Evolutionary conservation across 1,284 basidiomycete species (phyloP), one percentile per base, ranked within the genome.

Genomic region (Earliella scabrosa): DNA sequence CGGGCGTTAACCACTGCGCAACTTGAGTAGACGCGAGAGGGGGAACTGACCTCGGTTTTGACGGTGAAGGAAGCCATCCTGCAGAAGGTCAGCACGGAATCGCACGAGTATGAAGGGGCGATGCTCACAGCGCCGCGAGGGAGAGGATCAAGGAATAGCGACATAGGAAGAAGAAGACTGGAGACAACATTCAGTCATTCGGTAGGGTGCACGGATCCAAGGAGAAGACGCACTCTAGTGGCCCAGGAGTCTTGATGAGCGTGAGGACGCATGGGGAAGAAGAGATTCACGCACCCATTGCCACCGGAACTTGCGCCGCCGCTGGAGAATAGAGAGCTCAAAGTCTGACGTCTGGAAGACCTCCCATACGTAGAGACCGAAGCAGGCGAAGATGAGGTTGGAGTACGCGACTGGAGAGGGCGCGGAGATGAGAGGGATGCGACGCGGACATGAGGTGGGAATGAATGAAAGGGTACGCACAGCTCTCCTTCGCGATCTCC

Each of bases 361-460:
- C 68, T 90, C 88, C 87, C 87, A 90, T 21, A 84, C 54, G 61
- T 86, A 86, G 32, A 87, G 66, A 29, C 88, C 88, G 60, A 84
- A 83, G 52, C 86, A 76, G 23, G 76, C 71, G 64, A 85, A 85
- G 27, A 87, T 77, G 45, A 87, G 66, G 60, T 85, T 82, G 46
- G 73, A 72, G 66, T 87, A 86, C 47, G 79, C 77, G 45, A 71
- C 86, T 88, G 56, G 27, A 32, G 24, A 34, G 26, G 41, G 45
- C 40, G 38, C 50, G 59, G n/a, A 49, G 36, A 45, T 36, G 50
- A 56, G 32, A 16, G 43, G 14, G 18, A 29, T 23, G 26, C 16
- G 34, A n/a, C 14, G 14, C 9, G 31, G 24, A 8, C 11, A 5
- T 23, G 18, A 23, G 18, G 21, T 31, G 50, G 40, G 20, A 27